These are phyloP conservation scores for Rutstroemia sp. DNA, from an alignment of 2,329 filamentous ascomycete species.

Conservation along the genomic window DNA sequence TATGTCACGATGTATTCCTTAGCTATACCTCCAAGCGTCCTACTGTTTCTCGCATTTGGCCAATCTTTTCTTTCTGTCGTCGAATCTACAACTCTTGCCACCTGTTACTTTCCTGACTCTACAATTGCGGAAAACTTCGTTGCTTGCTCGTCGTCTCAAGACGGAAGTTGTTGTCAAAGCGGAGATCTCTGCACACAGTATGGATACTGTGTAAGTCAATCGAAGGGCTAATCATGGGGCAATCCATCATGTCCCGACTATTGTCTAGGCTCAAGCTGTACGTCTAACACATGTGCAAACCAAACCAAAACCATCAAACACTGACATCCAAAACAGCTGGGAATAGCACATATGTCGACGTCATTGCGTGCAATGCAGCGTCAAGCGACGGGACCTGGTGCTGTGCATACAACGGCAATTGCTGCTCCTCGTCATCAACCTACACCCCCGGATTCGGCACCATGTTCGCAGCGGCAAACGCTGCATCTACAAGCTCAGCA, in stretches of 20 bases:
- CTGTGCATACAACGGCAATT: slow-evolving; percentile 17
- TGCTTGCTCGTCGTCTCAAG: slow-evolving; percentile 11
- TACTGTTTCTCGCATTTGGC: neutral
- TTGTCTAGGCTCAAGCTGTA: slow-evolving; percentile 8
- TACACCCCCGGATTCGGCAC: slow-evolving; percentile 11
- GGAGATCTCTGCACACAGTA: slow-evolving; percentile 13
- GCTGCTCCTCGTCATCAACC: slow-evolving; percentile 7
- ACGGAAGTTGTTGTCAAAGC: slow-evolving; percentile 11
- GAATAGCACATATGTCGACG: slow-evolving; percentile 11
- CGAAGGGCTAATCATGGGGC: slow-evolving; percentile 15
- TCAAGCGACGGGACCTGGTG: slow-evolving; percentile 14
- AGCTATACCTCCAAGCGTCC: neutral
- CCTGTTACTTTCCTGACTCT: slow-evolving; percentile 13
- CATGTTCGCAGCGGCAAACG: slow-evolving; percentile 9
- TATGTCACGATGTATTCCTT: neutral
- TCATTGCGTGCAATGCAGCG: slow-evolving; percentile 10
- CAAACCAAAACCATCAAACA: neutral
- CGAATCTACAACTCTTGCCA: neutral
- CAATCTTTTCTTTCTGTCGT: neutral
- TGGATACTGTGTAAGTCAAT: slow-evolving; percentile 14
- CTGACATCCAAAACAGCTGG: slow-evolving; percentile 3
- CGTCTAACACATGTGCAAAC: slow-evolving; percentile 1
- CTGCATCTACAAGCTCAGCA: neutral
- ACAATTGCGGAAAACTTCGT: slow-evolving; percentile 7
- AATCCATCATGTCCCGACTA: slow-evolving; percentile 16